phyloP scores from a whole-genome alignment of 1,284 basidiomycete species.

The Thecaphora thlaspeos region DNA sequence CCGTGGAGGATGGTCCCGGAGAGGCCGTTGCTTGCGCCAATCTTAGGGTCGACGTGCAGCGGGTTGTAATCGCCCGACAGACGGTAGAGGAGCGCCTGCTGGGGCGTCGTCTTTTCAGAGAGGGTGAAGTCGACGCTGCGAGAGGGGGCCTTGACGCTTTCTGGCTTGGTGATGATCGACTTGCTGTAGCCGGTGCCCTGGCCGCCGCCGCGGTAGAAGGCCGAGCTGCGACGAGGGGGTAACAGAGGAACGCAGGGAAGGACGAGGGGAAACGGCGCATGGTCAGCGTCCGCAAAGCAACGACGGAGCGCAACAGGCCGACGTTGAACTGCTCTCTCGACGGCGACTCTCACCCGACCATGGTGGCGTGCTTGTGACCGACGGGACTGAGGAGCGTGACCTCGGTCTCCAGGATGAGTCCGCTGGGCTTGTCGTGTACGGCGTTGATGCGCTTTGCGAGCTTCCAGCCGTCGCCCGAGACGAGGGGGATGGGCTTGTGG shows the following conservation, averaged over 20 bases:
- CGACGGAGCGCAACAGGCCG: no score
- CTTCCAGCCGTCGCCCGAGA: constrained; percentile 46
- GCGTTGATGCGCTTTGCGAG: constrained; percentile 38
- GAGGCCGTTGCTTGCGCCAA: constrained; percentile 41
- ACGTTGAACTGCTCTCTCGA: no score
- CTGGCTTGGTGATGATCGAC: constrained; percentile 23
- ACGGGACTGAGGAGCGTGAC: constrained; percentile 36
- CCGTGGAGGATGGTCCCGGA: constrained; percentile 50
- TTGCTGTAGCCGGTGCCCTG: constrained; percentile 46
- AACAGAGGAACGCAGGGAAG: no score
- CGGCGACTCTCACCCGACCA: constrained; percentile 22
- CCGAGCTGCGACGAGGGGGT: constrained; percentile 1
- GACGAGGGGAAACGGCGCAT: no score
- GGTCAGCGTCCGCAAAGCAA: no score
- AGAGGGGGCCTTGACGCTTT: constrained; percentile 27
- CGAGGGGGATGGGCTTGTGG: constrained; percentile 49
- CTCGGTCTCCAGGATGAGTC: constrained; percentile 48
- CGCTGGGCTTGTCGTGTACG: constrained; percentile 46
- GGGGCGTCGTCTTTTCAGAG: constrained; percentile 25
- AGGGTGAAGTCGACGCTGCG: constrained; percentile 31
- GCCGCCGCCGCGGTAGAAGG: constrained; percentile 48
- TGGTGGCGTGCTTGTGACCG: constrained; percentile 38
- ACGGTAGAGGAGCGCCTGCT: constrained; percentile 49
- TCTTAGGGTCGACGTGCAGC: constrained; percentile 45
- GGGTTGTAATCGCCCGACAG: constrained; percentile 49